A percentile compares a stretch with the other conserved stretches of the same genome.
These are phyloP conservation scores for Earliella scabrosa DNA, from an alignment of 1,284 basidiomycete species.

Conservation along the genomic window DNA sequence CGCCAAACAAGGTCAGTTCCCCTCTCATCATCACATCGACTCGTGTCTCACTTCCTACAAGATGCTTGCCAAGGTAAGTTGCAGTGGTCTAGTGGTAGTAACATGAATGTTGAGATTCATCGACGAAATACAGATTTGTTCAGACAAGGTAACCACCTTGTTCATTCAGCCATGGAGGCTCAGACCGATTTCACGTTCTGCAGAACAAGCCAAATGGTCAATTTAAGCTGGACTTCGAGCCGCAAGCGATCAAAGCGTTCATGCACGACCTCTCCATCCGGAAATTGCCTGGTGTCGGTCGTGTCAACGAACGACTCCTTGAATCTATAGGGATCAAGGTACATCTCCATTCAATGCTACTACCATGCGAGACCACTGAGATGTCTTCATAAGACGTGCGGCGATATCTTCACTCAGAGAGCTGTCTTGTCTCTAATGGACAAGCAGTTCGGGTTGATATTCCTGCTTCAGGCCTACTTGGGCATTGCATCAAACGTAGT, in stretches of 20 bases:
- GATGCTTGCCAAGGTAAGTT: conserved; percentile 39
- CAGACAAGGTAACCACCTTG: conserved; percentile 68
- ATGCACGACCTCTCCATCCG: conserved; percentile 78
- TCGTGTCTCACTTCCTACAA: conserved; percentile 1
- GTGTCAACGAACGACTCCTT: conserved; percentile 85
- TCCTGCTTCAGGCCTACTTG: conserved; percentile 77
- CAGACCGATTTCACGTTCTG: neutral
- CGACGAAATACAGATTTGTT: conserved; percentile 72
- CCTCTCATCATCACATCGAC: neutral
- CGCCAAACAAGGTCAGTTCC: conserved; percentile 74
- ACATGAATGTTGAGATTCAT: too few species aligned
- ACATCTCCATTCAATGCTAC: conserved; percentile 8
- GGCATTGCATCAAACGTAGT: conserved; percentile 88
- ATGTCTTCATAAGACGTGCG: conserved; percentile 65
- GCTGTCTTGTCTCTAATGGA: conserved; percentile 80
- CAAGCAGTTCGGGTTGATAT: conserved; percentile 79
- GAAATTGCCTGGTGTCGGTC: conserved; percentile 86
- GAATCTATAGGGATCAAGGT: conserved; percentile 88
- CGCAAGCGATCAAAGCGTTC: conserved; percentile 70
- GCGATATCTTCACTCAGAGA: conserved; percentile 81
- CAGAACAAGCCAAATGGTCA: conserved; percentile 96
- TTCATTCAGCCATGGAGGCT: too few species aligned
- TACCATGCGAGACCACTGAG: neutral
- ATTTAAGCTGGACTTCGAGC: conserved; percentile 74
- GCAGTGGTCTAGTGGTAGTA: too few species aligned